Evolutionary conservation across 148 eudicot species (phyloP).

Genomic region (Fallopia convolvulus): DNA sequence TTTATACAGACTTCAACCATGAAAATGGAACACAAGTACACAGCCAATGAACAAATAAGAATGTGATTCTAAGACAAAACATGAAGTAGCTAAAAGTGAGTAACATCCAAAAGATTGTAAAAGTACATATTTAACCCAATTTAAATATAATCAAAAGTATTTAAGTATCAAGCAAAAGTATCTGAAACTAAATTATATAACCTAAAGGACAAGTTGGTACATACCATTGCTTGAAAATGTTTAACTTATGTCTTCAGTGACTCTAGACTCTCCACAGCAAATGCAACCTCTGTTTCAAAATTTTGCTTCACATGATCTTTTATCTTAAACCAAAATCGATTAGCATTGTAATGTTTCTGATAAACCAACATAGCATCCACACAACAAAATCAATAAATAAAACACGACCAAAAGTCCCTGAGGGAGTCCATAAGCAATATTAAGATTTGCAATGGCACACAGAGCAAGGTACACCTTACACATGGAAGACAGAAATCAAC

Average conservation of each 20-base stretch:
- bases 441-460: background rate
- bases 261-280: slow-evolving; percentile 50
- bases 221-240: slow-evolving; percentile 56
- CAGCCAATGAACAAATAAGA: background rate
- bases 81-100: background rate
- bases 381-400: no score
- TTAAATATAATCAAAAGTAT: no score
- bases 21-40: background rate
- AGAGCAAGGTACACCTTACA: slow-evolving; percentile 5
- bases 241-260: slow-evolving; percentile 50
- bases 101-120: background rate
- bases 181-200: background rate
- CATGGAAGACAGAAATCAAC: background rate
- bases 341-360: no score
- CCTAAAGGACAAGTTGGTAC: background rate
- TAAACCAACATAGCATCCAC: no score
- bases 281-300: slow-evolving; percentile 58
- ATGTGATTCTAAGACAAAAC: background rate
- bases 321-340: no score
- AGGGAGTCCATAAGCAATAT: background rate
- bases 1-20: background rate
- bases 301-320: slow-evolving; percentile 55
- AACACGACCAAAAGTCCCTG: slow-evolving; percentile 59
- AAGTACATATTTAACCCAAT: slow-evolving; percentile 31
- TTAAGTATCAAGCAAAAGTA: background rate